These are phyloP conservation scores for Phytopythium delawarense DNA, from an alignment of 352 stramenopile genomes.

Conservation along the genomic window DNA sequence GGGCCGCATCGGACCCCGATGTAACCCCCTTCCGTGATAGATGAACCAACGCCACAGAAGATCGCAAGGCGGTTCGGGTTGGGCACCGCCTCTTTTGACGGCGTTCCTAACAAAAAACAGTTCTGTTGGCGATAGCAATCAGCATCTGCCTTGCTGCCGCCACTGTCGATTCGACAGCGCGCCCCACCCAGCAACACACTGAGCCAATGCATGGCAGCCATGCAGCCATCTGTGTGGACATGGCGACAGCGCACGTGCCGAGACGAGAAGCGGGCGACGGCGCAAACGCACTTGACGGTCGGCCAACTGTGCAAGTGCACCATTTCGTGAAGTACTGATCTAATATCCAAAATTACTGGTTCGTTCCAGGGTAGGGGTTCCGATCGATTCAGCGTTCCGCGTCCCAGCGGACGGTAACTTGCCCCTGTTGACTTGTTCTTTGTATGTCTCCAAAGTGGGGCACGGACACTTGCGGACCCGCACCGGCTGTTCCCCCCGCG, in stretches of 20 bases:
- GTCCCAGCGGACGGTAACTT: not conserved
- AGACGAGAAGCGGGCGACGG: too few relatives aligned
- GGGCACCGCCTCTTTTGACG: constrained; percentile 2
- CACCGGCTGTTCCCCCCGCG: not conserved
- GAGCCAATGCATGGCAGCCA: too few relatives aligned
- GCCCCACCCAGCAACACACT: too few relatives aligned
- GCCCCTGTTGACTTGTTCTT: not conserved
- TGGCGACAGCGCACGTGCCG: too few relatives aligned
- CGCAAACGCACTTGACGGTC: too few relatives aligned
- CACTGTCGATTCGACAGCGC: too few relatives aligned
- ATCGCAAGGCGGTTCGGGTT: constrained; percentile 5
- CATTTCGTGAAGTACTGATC: not conserved
- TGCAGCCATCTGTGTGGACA: too few relatives aligned
- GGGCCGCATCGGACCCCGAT: not conserved
- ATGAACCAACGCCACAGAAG: constrained; percentile 6
- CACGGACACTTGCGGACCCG: too few relatives aligned
- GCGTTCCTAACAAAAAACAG: not conserved
- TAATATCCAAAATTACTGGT: not conserved
- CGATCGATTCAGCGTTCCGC: not conserved
- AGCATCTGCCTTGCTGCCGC: too few relatives aligned
- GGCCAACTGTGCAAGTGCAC: too few relatives aligned
- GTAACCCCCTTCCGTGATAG: not conserved
- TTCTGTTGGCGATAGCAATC: not conserved
- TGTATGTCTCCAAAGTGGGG: not conserved
- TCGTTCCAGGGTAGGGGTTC: not conserved